Evolutionary conservation across 2,329 filamentous ascomycete genomes (phyloP).

Genomic region (Sordariomycetes sp.): DNA sequence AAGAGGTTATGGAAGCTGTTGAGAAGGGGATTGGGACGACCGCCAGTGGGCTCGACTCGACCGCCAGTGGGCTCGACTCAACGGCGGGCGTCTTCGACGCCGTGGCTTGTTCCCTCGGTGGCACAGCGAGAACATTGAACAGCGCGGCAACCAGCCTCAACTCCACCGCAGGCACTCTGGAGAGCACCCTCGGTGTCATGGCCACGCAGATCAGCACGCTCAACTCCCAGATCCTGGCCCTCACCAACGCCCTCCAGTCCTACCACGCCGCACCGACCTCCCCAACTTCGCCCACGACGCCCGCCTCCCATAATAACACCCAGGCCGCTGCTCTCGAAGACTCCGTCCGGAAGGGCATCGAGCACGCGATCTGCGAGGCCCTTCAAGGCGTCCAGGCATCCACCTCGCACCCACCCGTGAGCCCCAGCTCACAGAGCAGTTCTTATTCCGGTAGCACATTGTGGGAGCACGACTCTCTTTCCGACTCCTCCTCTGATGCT

Average conservation of each 20-base stretch:
- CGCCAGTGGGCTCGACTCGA: neutral
- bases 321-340: neutral
- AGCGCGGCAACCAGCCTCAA: neutral
- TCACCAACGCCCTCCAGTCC: constrained; percentile 29
- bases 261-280: neutral
- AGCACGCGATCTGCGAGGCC: neutral
- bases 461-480: neutral
- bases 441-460: too few species aligned
- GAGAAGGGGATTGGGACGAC: neutral
- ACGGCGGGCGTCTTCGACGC: neutral
- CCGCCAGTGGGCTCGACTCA: neutral
- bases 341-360: neutral
- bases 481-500: neutral
- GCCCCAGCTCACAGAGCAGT: too few species aligned
- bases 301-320: neutral
- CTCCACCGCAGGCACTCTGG: neutral
- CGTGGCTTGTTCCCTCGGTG: neutral
- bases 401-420: neutral
- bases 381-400: neutral
- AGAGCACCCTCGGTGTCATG: neutral
- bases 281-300: neutral
- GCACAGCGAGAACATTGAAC: neutral
- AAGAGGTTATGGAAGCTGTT: neutral
- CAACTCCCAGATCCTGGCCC: constrained; percentile 29
- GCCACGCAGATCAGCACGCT: neutral